Evolutionary conservation across 2,329 filamentous ascomycete species (phyloP).

Genomic region (Pseudogymnoascus sp.): DNA sequence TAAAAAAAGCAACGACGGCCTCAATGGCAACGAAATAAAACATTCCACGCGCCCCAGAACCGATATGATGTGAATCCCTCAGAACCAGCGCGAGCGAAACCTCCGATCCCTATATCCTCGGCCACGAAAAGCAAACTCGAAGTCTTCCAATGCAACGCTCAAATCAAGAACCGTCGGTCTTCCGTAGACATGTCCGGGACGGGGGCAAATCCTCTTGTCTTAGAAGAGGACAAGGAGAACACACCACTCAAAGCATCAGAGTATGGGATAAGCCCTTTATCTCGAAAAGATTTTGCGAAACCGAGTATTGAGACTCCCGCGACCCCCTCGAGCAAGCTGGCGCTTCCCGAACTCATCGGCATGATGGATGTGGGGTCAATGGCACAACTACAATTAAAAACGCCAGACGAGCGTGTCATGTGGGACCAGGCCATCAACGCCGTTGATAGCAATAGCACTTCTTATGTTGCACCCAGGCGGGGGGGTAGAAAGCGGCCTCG

Average conservation of each 20-base stretch:
- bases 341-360: constrained; percentile 53
- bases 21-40: constrained; percentile 30
- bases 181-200: constrained; percentile 17
- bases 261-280: neutral
- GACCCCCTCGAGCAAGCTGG: constrained; percentile 48
- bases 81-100: constrained; percentile 26
- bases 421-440: constrained; percentile 49
- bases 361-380: constrained; percentile 35
- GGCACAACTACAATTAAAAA: constrained; percentile 43
- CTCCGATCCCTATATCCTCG: constrained; percentile 39
- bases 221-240: constrained; percentile 28
- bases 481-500: constrained; percentile 56
- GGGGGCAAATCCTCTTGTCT: constrained; percentile 19
- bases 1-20: constrained; percentile 18
- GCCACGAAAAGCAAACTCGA: constrained; percentile 56
- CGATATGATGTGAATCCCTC: constrained; percentile 11
- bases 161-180: constrained; percentile 16
- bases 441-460: constrained; percentile 38
- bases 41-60: constrained; percentile 23
- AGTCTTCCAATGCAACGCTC: constrained; percentile 48
- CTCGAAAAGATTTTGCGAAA: constrained; percentile 17
- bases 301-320: constrained; percentile 27
- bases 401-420: constrained; percentile 55
- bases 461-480: constrained; percentile 41
- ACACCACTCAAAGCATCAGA: neutral